A percentile compares a stretch with the other conserved stretches of the same genome.
These are phyloP conservation scores for Fraxinus nigra DNA, from an alignment of 305 asterid species.

Conservation along the genomic window DNA sequence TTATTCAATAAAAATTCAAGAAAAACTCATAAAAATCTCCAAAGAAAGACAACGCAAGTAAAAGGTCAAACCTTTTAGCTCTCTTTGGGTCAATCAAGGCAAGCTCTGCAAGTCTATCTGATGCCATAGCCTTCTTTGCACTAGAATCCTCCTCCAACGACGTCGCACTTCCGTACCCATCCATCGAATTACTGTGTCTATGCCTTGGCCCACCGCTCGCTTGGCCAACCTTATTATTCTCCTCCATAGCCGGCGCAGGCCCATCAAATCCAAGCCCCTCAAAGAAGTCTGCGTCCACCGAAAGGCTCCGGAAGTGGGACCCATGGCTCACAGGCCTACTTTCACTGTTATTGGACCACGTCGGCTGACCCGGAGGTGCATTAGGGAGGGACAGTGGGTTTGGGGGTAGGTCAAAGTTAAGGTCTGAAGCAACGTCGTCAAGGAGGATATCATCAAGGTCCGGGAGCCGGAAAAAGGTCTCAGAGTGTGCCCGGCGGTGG, in stretches of 20 bases:
- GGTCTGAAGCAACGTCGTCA: conserved; percentile 58
- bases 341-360: conserved; percentile 29
- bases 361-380: conserved; percentile 31
- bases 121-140: conserved; percentile 63
- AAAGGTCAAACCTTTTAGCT: conserved; percentile 70
- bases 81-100: conserved; percentile 89
- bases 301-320: conserved; percentile 66
- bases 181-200: conserved; percentile 76
- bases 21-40: not conserved
- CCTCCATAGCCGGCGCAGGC: conserved; percentile 33
- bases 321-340: conserved; percentile 26
- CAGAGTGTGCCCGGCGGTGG: conserved; percentile 96
- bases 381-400: conserved; percentile 35
- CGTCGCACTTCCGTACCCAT: conserved; percentile 59
- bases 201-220: conserved; percentile 44
- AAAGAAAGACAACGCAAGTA: conserved; percentile 18
- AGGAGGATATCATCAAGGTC: conserved; percentile 75
- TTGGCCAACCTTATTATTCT: conserved; percentile 16
- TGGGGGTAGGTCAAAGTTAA: conserved; percentile 42
- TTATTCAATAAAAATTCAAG: not conserved
- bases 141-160: conserved; percentile 67
- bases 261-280: conserved; percentile 67
- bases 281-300: conserved; percentile 83
- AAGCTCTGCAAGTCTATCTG: conserved; percentile 76
- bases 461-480: conserved; percentile 76